Base-by-base conservation (phyloP, 2,329 filamentous ascomycete genomes). In the Polychaeton citri region DNA sequence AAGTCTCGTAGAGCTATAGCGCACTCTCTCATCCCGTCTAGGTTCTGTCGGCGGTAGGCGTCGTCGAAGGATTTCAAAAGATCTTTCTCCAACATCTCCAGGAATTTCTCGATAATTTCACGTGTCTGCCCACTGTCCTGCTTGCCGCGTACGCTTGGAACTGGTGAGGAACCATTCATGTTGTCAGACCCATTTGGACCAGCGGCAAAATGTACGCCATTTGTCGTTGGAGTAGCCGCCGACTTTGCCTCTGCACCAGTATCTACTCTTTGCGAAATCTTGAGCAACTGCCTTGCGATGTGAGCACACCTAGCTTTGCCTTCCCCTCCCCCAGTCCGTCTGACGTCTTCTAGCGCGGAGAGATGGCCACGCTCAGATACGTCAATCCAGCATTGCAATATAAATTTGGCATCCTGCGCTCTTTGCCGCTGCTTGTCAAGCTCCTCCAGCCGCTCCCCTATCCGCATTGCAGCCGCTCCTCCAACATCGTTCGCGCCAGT, bases 11-110 rank as follows among this genome's bases (percentile, higher is more conserved):
- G 67, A 30, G 95, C 90, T 51, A 83, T 83, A 37, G 92, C 84
- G 56, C 90, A 98, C 56, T 96, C 90, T 63, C 84, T 80, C 92
- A 98, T 98, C 51, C 92, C 87, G 47, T 95, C 85, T 53, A 93
- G 95, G 60, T 96, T 94, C 51, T 93, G 86, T 48, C 81, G 78
- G 44, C 87, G 74, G 58, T 96, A 96, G 64, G 88, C 95, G 54
- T 92, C 85, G 65, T 98, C 92, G 61, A 98, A 98, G 53, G 95
- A 88, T 57, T 87, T 85, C 41, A 98, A 64, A 26, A 98, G 67
- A 53, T 98, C 90, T 55, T 96, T 93, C 60, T 98, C 90, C 39
- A 98, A 63, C 1, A 83, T 87, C 58, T 98, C 90, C 18, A 87
- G 83, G 59, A 96, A 98, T 57, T 94, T 95, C 60, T 98, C 90